Conservation (phyloP, 2,329 filamentous ascomycete species). For the Fusarium luffae region DNA sequence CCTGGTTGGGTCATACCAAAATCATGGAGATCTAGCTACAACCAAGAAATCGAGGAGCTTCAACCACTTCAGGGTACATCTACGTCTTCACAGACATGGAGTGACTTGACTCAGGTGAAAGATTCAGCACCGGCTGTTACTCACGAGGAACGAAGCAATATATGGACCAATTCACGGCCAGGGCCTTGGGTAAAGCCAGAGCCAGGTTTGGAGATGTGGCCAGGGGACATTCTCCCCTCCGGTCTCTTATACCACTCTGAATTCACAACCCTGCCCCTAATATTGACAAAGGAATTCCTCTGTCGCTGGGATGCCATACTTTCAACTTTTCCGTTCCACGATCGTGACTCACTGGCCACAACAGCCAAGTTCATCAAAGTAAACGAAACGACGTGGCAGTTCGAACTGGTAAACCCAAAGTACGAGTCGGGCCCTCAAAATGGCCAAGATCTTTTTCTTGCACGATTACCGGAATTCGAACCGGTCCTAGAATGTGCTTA, state of each 20-base stretch:
- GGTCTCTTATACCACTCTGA: conserved; percentile 8
- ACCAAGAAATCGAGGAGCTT: neutral
- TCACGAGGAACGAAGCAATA: neutral
- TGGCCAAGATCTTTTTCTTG: conserved; percentile 10
- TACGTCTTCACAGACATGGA: neutral
- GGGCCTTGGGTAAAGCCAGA: conserved; percentile 11
- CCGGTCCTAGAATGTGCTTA: conserved; percentile 7
- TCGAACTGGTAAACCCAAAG: neutral
- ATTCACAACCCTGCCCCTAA: neutral
- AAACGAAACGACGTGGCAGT: neutral
- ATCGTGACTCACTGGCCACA: neutral
- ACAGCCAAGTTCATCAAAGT: neutral
- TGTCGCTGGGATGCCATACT: conserved; percentile 6
- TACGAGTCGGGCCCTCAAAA: neutral
- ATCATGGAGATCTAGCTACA: neutral
- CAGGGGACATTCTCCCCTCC: conserved; percentile 3
- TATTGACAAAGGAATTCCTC: conserved; percentile 5
- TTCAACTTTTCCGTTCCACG: neutral
- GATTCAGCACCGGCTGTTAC: neutral
- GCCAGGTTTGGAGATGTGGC: conserved; percentile 8
- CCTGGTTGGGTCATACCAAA: neutral
- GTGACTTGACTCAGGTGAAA: neutral
- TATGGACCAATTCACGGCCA: neutral
- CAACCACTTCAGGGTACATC: neutral
- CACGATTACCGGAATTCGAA: conserved; percentile 1